Conservation (phyloP, 805 yeast species). For the Teunomyces gatunensis region DNA sequence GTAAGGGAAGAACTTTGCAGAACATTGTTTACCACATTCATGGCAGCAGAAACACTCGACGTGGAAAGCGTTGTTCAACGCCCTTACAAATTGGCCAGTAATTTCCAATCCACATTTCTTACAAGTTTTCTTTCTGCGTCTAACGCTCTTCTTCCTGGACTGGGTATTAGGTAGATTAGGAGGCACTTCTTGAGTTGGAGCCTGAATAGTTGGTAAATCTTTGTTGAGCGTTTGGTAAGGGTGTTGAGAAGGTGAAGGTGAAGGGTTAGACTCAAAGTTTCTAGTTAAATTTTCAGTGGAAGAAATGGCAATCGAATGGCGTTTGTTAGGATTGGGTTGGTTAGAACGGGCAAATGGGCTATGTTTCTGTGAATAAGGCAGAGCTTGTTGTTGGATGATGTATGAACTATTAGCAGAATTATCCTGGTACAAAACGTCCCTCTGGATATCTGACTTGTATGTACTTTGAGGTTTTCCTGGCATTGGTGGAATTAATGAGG, state of each 20-base stretch:
- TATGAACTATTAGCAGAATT: background rate
- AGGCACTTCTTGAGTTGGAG: slow-evolving; percentile 7
- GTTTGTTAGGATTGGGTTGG: slow-evolving; percentile 11
- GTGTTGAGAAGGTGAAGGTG: background rate
- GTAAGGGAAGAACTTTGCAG: slow-evolving; percentile 84
- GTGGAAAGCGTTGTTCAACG: slow-evolving; percentile 76
- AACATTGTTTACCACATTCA: slow-evolving; percentile 79
- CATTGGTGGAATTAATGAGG: slow-evolving; percentile 33
- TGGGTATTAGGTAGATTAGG: slow-evolving; percentile 1
- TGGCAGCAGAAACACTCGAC: slow-evolving; percentile 83
- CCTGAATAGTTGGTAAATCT: slow-evolving; percentile 1
- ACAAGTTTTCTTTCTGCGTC: slow-evolving; percentile 29
- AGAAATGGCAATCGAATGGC: slow-evolving; percentile 30
- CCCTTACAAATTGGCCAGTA: slow-evolving; percentile 78
- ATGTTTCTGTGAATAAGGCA: background rate
- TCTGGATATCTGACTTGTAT: slow-evolving; percentile 9
- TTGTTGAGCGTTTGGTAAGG: background rate
- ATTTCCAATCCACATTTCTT: slow-evolving; percentile 36
- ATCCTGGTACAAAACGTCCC: background rate
- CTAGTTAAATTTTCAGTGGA: slow-evolving; percentile 11
- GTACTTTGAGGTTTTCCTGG: slow-evolving; percentile 19
- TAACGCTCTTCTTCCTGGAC: background rate
- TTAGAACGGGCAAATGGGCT: background rate
- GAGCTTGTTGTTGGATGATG: background rate
- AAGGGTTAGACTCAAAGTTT: background rate